Evolutionary conservation across 2,329 filamentous ascomycete species (phyloP), one percentile per base, ranked within the genome.

Genomic region (Geosmithia flava): DNA sequence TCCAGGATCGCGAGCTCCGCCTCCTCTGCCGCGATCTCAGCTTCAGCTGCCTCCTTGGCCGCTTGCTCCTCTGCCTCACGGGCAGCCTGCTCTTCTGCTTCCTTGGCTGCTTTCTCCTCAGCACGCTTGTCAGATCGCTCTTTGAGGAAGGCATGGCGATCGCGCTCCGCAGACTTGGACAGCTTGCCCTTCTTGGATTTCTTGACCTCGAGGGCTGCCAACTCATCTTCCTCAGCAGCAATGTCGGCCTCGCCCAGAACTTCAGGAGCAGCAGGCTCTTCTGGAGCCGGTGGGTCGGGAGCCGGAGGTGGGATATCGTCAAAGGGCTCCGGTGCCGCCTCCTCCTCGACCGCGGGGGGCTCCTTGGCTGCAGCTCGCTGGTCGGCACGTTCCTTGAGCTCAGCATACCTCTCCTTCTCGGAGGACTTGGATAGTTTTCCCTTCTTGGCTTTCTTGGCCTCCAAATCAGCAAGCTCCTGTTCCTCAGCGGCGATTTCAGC

Each of bases 361-460:
- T 59, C 58, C 47, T 66, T 63, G 44, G 62, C 61, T 8, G 59
- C 56, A 7, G 53, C 55, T 7, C 51, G 49, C 39, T 52, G 51
- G 3, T 51, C 49, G 2, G 54, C 53, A 20, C 56, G 51, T 20
- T 53, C 54, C 46, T 47, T 57, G 44, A 51, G 57, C 46, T 42
- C 41, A 29, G 52, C 55, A 45, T 53, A 57, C 50, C 50, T 69
- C 51, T 60, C 58, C 10, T 50, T 52, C 20, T 59, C 56, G 41
- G 52, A 53, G 27, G 53, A 53, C 43, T 37, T 48, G 20, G 17
- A 20, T 16, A 52, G 52, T 47, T 55, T 57, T 48, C 51, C 55
- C 52, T 49, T 51, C 51, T 62, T 60, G 1, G 58, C 57, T 44
- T 48, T 62, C 41, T 58, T 59, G 49, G 60, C 61, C 19, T 58